A percentile compares a stretch with the other conserved stretches of the same genome.
Evolutionary conservation across 192 early-diverging fungal species (phyloP).

Genomic region (Rhizoclosmatium sp.): DNA sequence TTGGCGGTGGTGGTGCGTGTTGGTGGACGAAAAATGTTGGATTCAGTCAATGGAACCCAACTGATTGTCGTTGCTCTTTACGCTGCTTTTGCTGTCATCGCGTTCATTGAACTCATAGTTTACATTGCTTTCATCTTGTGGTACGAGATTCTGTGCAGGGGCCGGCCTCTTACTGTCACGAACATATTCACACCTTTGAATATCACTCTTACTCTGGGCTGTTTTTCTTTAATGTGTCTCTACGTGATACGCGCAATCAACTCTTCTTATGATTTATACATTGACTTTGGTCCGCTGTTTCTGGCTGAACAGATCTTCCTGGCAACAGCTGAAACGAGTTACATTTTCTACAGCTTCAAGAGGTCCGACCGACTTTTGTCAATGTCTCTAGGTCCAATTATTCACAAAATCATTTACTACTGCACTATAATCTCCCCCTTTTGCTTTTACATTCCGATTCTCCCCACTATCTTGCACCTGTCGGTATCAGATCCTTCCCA

Average conservation of each 20-base stretch:
- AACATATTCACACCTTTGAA: constrained; percentile 13
- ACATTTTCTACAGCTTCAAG: constrained; percentile 9
- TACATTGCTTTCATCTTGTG: neutral
- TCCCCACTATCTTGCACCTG: neutral
- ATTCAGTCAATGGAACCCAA: neutral
- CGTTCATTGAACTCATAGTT: neutral
- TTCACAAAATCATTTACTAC: constrained; percentile 23
- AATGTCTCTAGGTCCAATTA: neutral
- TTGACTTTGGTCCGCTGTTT: neutral
- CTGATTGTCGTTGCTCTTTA: neutral
- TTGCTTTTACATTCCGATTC: constrained; percentile 1
- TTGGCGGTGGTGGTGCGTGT: neutral
- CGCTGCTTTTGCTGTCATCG: neutral
- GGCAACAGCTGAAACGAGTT: neutral
- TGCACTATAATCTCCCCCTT: neutral
- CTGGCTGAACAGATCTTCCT: neutral
- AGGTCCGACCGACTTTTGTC: neutral
- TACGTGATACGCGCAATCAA: neutral
- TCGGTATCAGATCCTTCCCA: too few species aligned
- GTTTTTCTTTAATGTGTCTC: neutral
- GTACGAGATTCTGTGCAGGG: neutral
- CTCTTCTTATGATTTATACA: neutral
- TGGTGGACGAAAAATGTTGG: neutral
- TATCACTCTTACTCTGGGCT: constrained; percentile 1
- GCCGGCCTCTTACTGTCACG: neutral